These are phyloP conservation scores for Symbiodinium pilosum DNA, from an alignment of 73 alveolate genomes.

Conservation along the genomic window DNA sequence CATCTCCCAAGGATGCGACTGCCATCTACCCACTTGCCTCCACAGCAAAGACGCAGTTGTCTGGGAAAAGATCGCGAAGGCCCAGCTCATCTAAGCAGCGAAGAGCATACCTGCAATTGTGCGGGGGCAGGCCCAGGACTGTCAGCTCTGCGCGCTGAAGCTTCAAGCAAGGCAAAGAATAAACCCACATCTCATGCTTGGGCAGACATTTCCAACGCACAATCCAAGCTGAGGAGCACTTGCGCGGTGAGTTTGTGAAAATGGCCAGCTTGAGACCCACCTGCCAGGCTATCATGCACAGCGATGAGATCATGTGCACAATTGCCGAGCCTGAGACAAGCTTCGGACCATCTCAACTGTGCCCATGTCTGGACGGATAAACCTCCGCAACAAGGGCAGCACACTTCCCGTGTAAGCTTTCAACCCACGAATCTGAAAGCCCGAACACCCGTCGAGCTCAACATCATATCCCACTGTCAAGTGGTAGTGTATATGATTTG, in stretches of 20 bases:
- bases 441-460: too few species aligned
- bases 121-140: too few species aligned
- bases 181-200: too few species aligned
- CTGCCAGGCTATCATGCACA: background rate
- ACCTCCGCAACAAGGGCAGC: background rate
- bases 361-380: constrained; percentile 41
- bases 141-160: too few species aligned
- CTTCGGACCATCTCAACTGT: constrained; percentile 47
- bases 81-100: constrained; percentile 64
- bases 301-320: background rate
- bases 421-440: too few species aligned
- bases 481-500: too few species aligned
- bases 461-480: too few species aligned
- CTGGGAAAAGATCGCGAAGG: constrained; percentile 29
- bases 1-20: too few species aligned
- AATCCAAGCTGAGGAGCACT: background rate
- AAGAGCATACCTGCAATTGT: constrained; percentile 51
- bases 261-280: constrained; percentile 86
- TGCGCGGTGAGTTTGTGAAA: constrained; percentile 85
- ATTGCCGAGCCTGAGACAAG: constrained; percentile 24
- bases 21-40: constrained; percentile 22
- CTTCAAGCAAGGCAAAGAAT: too few species aligned
- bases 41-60: constrained; percentile 66
- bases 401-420: too few species aligned
- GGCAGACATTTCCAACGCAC: too few species aligned